phyloP scores from a whole-genome alignment of 1,284 basidiomycete genomes.

The Rhodotorula glutinis region DNA sequence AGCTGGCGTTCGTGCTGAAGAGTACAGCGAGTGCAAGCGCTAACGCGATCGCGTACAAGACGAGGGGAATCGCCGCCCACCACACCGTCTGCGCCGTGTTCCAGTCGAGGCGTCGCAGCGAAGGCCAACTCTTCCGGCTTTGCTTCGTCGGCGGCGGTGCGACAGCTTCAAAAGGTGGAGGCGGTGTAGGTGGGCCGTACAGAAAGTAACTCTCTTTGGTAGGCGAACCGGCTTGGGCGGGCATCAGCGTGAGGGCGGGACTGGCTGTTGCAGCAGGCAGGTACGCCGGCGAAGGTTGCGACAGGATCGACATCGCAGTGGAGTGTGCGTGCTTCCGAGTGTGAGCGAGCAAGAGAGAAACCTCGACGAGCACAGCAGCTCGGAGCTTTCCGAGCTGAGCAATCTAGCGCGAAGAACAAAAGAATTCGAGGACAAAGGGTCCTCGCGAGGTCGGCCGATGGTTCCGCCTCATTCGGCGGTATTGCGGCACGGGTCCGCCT shows the following conservation, averaged over 20 bases:
- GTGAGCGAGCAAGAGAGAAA: no score
- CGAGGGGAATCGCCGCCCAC: slow-evolving; percentile 23
- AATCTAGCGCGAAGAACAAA: no score
- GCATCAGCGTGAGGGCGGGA: not conserved
- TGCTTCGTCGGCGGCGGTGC: not conserved
- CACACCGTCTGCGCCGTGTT: slow-evolving; percentile 2
- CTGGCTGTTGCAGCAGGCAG: not conserved
- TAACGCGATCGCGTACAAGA: slow-evolving; percentile 10
- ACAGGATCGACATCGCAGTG: not conserved
- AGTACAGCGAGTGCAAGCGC: slow-evolving; percentile 6
- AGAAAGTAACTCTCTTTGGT: not conserved
- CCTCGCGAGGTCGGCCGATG: no score
- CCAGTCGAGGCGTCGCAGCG: not conserved
- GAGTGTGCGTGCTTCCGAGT: no score
- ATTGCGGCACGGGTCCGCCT: no score
- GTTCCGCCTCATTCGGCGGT: no score
- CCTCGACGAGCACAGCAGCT: no score
- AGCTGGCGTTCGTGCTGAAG: not conserved
- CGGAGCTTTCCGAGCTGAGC: no score
- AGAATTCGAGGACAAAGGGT: no score
- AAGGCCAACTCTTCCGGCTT: not conserved
- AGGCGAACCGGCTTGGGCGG: not conserved
- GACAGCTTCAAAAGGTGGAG: not conserved
- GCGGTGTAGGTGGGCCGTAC: not conserved
- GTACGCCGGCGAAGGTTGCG: not conserved